Evolutionary conservation across 2,329 filamentous ascomycete genomes (phyloP).

Genomic region (Neofusicoccum laricinum): DNA sequence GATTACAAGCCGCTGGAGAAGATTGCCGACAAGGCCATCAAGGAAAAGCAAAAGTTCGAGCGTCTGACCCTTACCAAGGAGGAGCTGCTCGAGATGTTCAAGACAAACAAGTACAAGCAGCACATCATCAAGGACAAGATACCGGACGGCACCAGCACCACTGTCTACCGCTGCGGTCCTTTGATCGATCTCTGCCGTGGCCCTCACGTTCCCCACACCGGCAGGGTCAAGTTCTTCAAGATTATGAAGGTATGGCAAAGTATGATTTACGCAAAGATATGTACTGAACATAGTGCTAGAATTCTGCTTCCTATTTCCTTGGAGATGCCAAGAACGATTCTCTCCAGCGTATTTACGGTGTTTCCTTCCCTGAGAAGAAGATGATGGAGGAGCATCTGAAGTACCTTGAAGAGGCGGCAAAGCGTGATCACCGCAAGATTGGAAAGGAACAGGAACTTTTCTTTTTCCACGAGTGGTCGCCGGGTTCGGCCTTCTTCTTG

Average conservation of each 20-base stretch:
- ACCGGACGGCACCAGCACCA: conserved; percentile 81
- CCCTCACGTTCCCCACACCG: conserved; percentile 90
- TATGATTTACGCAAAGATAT: not conserved
- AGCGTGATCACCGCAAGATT: conserved; percentile 91
- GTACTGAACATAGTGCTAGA: conserved; percentile 38
- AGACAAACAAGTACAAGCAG: conserved; percentile 97
- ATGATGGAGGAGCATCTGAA: conserved; percentile 88
- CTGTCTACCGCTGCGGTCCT: conserved; percentile 90
- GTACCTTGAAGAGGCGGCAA: conserved; percentile 95
- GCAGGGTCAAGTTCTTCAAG: conserved; percentile 90
- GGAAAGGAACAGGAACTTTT: conserved; percentile 95
- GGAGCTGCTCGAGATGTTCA: conserved; percentile 91
- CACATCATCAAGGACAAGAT: conserved; percentile 96
- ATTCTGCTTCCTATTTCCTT: conserved; percentile 84
- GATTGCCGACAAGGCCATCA: conserved; percentile 79
- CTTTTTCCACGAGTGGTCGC: conserved; percentile 93
- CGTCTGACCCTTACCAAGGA: conserved; percentile 85
- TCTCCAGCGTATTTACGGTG: conserved; percentile 92
- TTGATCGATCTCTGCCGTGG: conserved; percentile 94
- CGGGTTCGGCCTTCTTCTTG: conserved; percentile 87
- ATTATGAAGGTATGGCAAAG: conserved; percentile 67
- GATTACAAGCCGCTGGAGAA: conserved; percentile 86
- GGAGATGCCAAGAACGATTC: conserved; percentile 93
- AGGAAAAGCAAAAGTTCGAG: conserved; percentile 96
- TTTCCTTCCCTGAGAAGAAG: conserved; percentile 97